Evolutionary conservation across 768 basidiomycete species (phyloP).

Genomic region (Boletus vinaceobasis): DNA sequence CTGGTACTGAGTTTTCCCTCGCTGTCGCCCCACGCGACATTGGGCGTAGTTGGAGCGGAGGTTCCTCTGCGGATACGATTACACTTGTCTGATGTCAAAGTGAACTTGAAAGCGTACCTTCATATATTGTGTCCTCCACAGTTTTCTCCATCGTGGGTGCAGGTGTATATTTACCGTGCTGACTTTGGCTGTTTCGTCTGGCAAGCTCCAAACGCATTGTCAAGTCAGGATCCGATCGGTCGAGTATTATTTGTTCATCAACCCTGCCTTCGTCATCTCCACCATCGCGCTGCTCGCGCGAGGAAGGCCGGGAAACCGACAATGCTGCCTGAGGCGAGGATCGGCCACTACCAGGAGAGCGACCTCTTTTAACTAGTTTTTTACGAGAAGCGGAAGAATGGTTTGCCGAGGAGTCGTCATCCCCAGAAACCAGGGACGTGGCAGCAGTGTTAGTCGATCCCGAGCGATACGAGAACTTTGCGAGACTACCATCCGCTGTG

Average conservation of each 20-base stretch:
- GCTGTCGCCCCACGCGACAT: slow-evolving; percentile 49
- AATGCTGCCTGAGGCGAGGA: slow-evolving; percentile 34
- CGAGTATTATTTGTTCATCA: slow-evolving; percentile 40
- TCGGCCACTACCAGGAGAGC: slow-evolving; percentile 38
- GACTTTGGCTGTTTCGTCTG: slow-evolving; percentile 77
- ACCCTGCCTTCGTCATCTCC: slow-evolving; percentile 46
- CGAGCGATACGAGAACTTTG: slow-evolving; percentile 70
- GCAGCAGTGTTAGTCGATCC: slow-evolving; percentile 62
- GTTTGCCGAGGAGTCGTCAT: slow-evolving; percentile 55
- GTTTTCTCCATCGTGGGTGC: slow-evolving; percentile 43
- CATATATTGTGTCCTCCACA: slow-evolving; percentile 69
- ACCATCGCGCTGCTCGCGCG: slow-evolving; percentile 39
- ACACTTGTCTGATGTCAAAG: slow-evolving; percentile 3
- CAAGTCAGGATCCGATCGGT: slow-evolving; percentile 74
- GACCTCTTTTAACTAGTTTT: slow-evolving; percentile 45
- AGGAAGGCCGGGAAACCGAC: slow-evolving; percentile 41
- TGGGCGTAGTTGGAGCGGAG: slow-evolving; percentile 51
- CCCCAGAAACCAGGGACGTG: slow-evolving; percentile 57
- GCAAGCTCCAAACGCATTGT: slow-evolving; percentile 78
- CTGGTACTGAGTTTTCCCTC: slow-evolving; percentile 41
- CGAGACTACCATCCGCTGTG: slow-evolving; percentile 62
- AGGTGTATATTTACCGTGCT: slow-evolving; percentile 47
- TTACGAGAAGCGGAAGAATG: slow-evolving; percentile 44
- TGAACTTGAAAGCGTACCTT: slow-evolving; percentile 47
- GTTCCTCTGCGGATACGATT: slow-evolving; percentile 47